Percentiles rank a stretch among this genome's conserved stretches.
phyloP scores from a whole-genome alignment of 768 basidiomycete genomes.

The Filobasidium wieringae region DNA sequence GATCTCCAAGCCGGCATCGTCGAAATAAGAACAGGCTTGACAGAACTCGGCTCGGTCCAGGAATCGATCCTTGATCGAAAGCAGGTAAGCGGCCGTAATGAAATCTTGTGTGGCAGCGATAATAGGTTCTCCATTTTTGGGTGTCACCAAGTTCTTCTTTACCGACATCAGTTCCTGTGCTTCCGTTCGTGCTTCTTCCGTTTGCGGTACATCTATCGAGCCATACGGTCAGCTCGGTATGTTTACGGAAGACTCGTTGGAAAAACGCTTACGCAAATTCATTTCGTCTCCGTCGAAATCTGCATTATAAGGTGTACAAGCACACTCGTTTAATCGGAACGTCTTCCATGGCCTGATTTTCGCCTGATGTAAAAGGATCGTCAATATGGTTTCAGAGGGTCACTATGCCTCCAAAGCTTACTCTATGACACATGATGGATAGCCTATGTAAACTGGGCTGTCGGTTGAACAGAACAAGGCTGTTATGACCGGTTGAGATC shows the following conservation, averaged over 20 bases:
- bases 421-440: slow-evolving; percentile 97
- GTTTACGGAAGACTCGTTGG: background rate
- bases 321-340: slow-evolving; percentile 95
- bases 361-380: slow-evolving; percentile 41
- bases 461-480: slow-evolving; percentile 90
- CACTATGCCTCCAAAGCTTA: slow-evolving; percentile 42
- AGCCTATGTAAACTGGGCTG: slow-evolving; percentile 98
- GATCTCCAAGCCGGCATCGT: slow-evolving; percentile 79
- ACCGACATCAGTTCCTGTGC: slow-evolving; percentile 95
- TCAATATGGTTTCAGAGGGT: background rate
- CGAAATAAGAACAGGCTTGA: slow-evolving; percentile 89
- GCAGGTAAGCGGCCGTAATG: slow-evolving; percentile 93
- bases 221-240: background rate
- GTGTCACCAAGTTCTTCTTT: slow-evolving; percentile 92
- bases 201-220: slow-evolving; percentile 82
- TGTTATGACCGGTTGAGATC: slow-evolving; percentile 16
- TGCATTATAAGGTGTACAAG: slow-evolving; percentile 96
- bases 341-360: slow-evolving; percentile 96
- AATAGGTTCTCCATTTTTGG: slow-evolving; percentile 95
- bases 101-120: slow-evolving; percentile 99
- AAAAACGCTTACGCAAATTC: slow-evolving; percentile 70
- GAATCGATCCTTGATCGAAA: slow-evolving; percentile 84
- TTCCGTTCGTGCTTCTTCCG: slow-evolving; percentile 94
- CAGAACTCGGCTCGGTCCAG: slow-evolving; percentile 89
- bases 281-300: slow-evolving; percentile 99